These are phyloP conservation scores for Mycena albidolilacea DNA, from an alignment of 768 basidiomycete species.

Conservation along the genomic window DNA sequence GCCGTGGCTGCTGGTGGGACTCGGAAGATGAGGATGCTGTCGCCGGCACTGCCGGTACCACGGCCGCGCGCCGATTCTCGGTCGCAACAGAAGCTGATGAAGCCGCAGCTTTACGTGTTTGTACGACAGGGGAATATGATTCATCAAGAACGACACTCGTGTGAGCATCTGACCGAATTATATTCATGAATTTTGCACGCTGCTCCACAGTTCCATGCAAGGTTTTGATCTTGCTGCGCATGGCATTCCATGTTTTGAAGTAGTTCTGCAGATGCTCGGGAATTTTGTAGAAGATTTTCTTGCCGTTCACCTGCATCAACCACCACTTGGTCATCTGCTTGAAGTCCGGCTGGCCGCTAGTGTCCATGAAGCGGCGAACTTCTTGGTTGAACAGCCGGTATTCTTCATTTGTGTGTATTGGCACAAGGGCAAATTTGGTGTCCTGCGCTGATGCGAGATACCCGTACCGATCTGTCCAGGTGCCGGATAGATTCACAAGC, in stretches of 20 bases:
- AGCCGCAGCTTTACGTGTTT: background rate
- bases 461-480: background rate
- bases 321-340: slow-evolving; percentile 17
- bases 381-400: slow-evolving; percentile 6
- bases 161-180: slow-evolving; percentile 14
- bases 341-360: background rate
- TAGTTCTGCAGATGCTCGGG: slow-evolving; percentile 7
- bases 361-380: background rate
- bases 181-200: slow-evolving; percentile 15
- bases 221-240: background rate
- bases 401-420: slow-evolving; percentile 20
- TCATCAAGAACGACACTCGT: slow-evolving; percentile 20
- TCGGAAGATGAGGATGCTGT: background rate
- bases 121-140: slow-evolving; percentile 23
- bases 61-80: background rate
- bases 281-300: slow-evolving; percentile 18
- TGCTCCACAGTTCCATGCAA: background rate
- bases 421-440: slow-evolving; percentile 13
- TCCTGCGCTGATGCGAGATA: slow-evolving; percentile 11
- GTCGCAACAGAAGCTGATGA: background rate
- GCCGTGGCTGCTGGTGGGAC: too few species aligned
- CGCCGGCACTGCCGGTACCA: background rate
- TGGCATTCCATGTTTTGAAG: slow-evolving; percentile 23
- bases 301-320: slow-evolving; percentile 12
- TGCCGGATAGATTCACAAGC: background rate